phyloP scores from a whole-genome alignment of 2,329 filamentous ascomycete genomes.

The Sordariomycetes sp. region DNA sequence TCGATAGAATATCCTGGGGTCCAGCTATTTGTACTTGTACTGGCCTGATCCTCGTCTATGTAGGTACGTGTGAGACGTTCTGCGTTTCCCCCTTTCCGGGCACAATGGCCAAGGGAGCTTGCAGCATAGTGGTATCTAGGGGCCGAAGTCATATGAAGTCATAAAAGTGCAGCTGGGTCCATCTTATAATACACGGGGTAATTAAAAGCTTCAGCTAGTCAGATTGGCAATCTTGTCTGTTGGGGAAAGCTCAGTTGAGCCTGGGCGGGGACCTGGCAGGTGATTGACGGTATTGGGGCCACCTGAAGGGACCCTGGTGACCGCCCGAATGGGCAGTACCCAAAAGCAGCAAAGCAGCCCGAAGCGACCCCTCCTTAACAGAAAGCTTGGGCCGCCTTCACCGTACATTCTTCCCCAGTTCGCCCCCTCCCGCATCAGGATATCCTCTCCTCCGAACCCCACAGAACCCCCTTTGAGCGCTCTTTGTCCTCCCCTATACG shows the following conservation, averaged over 20 bases:
- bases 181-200: too few species aligned
- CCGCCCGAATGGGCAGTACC: not conserved
- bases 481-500: not conserved
- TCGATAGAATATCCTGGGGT: not conserved
- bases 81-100: too few species aligned
- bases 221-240: not conserved
- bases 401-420: not conserved
- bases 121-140: too few species aligned
- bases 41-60: too few species aligned
- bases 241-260: not conserved
- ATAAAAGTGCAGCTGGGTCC: too few species aligned
- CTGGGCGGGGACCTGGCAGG: not conserved
- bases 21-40: too few species aligned
- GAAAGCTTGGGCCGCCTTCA: not conserved
- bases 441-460: not conserved
- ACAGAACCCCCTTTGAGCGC: not conserved
- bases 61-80: too few species aligned
- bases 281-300: not conserved
- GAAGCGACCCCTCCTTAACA: not conserved
- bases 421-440: constrained; percentile 9
- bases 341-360: not conserved
- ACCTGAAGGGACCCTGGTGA: not conserved
- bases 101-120: too few species aligned
- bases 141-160: too few species aligned
- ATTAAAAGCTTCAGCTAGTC: too few species aligned